Base-by-base conservation (phyloP, 2,329 filamentous ascomycete species). In the Sclerotinia borealis region DNA sequence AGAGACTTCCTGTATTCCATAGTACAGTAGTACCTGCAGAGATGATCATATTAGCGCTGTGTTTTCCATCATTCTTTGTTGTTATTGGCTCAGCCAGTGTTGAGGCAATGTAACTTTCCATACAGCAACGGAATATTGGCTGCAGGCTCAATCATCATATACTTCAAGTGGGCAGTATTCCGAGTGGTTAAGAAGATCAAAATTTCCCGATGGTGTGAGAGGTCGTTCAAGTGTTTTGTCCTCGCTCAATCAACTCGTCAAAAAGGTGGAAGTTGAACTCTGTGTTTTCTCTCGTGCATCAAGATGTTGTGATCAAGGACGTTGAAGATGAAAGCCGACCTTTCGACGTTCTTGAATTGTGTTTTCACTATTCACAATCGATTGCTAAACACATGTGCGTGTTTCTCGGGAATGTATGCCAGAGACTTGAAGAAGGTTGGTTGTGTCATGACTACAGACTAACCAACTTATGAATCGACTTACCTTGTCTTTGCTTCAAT, bases 1-100 rank as follows among this genome's bases (percentile, higher is more conserved):
- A 34, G 48, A 29, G 29, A 37, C 29, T 36, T 47, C 29, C 29
- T 25, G 37, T 27, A 19, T 31, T 27, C 34, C 49, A 45, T 54
- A 27, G 39, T 52, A 29, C 36, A n/a, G 50, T 34, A 52, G 50
- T 61, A 55, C 59, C 59, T 55, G 59, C 59, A 61, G 59, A 36
- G 29, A n/a, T 37, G 29, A 29, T 29, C 48, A 55, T 37, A 15
- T 31, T 61, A 52, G 59, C 13, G 37, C 19, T 19, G 36, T 34
- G 27, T 37, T 37, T 37, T 48, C 59, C 9, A 39, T n/a, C 8
- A 19, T 15, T 10, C 17, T 34, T 11, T n/a, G 9, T 11, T n/a
- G 3, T 45, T 27, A 47, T 55, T 47, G 39, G 37, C 39, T 34
- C 17, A 45, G 15, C 17, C 17, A 55, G 36, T 47, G 49, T 54